Evolutionary conservation across 352 stramenopile species (phyloP).

Genomic region (Lagenidium sp.): DNA sequence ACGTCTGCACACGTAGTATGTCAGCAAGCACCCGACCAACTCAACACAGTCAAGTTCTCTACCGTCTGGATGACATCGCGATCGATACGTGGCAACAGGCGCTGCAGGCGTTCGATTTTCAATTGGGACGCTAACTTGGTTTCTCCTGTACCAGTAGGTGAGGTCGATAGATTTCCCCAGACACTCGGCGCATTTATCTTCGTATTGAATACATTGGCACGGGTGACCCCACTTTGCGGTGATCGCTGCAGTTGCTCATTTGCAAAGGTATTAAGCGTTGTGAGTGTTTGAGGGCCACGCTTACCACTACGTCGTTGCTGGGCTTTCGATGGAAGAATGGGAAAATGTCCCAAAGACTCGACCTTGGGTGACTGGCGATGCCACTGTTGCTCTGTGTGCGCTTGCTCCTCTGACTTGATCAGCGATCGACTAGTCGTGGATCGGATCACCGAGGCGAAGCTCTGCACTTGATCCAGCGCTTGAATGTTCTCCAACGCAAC

Average conservation of each 20-base stretch:
- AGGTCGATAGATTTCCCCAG: background rate
- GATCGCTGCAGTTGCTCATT: background rate
- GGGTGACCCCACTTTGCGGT: too few species aligned
- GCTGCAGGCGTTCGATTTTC: slow-evolving; percentile 53
- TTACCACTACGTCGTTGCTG: slow-evolving; percentile 12
- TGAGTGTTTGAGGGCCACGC: background rate
- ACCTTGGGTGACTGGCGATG: slow-evolving; percentile 20
- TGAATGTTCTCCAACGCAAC: slow-evolving; percentile 47
- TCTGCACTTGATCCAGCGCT: slow-evolving; percentile 46
- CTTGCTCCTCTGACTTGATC: slow-evolving; percentile 13
- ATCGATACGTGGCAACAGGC: slow-evolving; percentile 45
- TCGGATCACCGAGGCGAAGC: slow-evolving; percentile 39
- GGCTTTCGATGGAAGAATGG: slow-evolving; percentile 27
- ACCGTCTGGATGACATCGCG: slow-evolving; percentile 48
- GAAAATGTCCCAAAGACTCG: slow-evolving; percentile 45
- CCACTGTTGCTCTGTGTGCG: slow-evolving; percentile 11
- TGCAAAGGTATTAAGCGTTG: slow-evolving; percentile 4
- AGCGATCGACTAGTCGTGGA: background rate
- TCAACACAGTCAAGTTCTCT: slow-evolving; percentile 2
- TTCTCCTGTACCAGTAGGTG: too few species aligned
- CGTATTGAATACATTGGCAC: slow-evolving; percentile 6
- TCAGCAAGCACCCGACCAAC: slow-evolving; percentile 4
- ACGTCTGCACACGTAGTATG: slow-evolving; percentile 54
- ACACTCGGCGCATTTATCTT: slow-evolving; percentile 8
- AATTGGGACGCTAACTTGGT: slow-evolving; percentile 48